phyloP scores from a whole-genome alignment of 768 basidiomycete species.

The Hydnum rufescens region DNA sequence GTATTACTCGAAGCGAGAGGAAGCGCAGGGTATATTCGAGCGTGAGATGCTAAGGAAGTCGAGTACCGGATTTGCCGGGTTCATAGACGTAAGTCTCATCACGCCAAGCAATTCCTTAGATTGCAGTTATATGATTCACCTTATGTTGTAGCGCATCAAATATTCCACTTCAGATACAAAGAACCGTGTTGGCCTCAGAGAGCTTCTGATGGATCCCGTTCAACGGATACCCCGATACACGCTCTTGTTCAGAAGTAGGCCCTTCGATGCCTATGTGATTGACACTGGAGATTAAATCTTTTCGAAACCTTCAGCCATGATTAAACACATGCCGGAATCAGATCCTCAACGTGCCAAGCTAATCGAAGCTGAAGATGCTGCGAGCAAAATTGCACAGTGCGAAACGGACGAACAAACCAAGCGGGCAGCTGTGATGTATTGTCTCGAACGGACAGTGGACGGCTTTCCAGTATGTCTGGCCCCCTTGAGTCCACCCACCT shows the following conservation, averaged over 20 bases:
- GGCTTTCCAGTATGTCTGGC: constrained; percentile 44
- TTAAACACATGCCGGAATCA: constrained; percentile 64
- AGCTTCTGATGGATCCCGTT: constrained; percentile 89
- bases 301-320: constrained; percentile 35
- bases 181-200: constrained; percentile 74
- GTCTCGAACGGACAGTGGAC: constrained; percentile 65
- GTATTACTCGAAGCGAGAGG: constrained; percentile 84
- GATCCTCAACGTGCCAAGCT: constrained; percentile 66
- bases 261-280: not conserved
- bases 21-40: constrained; percentile 76
- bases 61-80: constrained; percentile 56
- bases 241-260: constrained; percentile 50
- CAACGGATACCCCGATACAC: constrained; percentile 93
- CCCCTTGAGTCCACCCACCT: not conserved
- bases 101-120: not conserved
- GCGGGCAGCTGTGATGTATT: constrained; percentile 74
- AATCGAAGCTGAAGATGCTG: constrained; percentile 67
- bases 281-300: not conserved
- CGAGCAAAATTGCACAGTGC: constrained; percentile 76
- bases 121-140: constrained; percentile 1
- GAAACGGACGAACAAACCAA: constrained; percentile 86
- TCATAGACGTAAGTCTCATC: constrained; percentile 52
- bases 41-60: constrained; percentile 61
- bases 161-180: constrained; percentile 53
- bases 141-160: constrained; percentile 48